Conservation (phyloP, 1,139 yeast genomes). For the Suhomyces bribrorum region DNA sequence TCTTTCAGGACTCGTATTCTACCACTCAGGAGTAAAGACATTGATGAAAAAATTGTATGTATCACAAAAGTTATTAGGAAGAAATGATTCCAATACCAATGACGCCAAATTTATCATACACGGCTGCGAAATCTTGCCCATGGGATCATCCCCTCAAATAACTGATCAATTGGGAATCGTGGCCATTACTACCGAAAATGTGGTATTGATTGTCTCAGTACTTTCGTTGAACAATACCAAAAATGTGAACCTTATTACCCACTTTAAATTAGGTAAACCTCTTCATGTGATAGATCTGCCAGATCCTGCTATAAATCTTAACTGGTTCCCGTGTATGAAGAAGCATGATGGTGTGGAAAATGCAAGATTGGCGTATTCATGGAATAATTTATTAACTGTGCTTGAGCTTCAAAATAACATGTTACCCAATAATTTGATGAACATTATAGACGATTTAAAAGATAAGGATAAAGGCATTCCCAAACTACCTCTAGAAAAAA, state of each 20-base stretch:
- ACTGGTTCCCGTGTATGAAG: slow-evolving; percentile 57
- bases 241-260: slow-evolving; percentile 43
- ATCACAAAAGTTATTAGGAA: slow-evolving; percentile 57
- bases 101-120: slow-evolving; percentile 21
- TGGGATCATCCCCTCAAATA: slow-evolving; percentile 52
- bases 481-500: slow-evolving; percentile 41
- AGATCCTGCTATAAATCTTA: slow-evolving; percentile 31
- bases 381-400: slow-evolving; percentile 60
- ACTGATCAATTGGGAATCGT: slow-evolving; percentile 60
- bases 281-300: slow-evolving; percentile 22
- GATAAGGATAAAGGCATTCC: slow-evolving; percentile 44
- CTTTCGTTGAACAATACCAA: slow-evolving; percentile 45
- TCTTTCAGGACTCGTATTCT: slow-evolving; percentile 56
- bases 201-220: slow-evolving; percentile 56
- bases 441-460: slow-evolving; percentile 34
- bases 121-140: slow-evolving; percentile 50
- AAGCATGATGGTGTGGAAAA: slow-evolving; percentile 23
- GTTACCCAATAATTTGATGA: slow-evolving; percentile 31
- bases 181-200: slow-evolving; percentile 58
- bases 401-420: slow-evolving; percentile 48
- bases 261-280: slow-evolving; percentile 53
- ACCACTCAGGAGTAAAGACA: slow-evolving; percentile 60
- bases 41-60: slow-evolving; percentile 52
- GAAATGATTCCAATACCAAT: slow-evolving; percentile 32
- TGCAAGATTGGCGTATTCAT: slow-evolving; percentile 65